These are phyloP conservation scores for Saccharomycopsis hybrid DNA, from an alignment of 1,139 yeast genomes.

Conservation along the genomic window DNA sequence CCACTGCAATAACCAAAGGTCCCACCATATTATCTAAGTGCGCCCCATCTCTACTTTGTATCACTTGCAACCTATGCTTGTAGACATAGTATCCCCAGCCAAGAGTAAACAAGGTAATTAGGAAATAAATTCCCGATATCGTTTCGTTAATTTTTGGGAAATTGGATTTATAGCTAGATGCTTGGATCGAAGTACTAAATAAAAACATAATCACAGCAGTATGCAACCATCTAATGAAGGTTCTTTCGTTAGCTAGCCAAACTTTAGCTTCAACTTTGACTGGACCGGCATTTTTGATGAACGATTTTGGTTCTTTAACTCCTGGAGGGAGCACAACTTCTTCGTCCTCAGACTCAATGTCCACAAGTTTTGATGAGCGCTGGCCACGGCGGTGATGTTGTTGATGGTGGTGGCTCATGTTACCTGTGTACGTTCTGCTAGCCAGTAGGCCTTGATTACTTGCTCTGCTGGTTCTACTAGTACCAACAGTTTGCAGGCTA, in stretches of 20 bases:
- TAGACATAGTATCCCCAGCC: slow-evolving; percentile 86
- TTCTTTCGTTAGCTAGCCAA: slow-evolving; percentile 97
- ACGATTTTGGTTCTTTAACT: slow-evolving; percentile 70
- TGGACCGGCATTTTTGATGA: slow-evolving; percentile 85
- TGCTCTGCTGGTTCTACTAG: no score
- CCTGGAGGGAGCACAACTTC: slow-evolving; percentile 86
- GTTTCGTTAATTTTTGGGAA: slow-evolving; percentile 48
- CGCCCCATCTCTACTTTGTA: slow-evolving; percentile 73
- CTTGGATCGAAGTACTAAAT: slow-evolving; percentile 76
- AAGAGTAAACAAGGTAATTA: slow-evolving; percentile 73
- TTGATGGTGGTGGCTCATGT: no score
- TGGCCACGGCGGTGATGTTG: no score
- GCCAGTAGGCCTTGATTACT: no score
- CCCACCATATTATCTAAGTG: slow-evolving; percentile 89
- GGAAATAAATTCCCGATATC: slow-evolving; percentile 77
- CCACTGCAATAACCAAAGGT: slow-evolving; percentile 71
- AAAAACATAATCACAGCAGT: slow-evolving; percentile 86
- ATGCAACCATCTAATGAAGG: slow-evolving; percentile 92
- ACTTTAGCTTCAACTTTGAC: slow-evolving; percentile 94
- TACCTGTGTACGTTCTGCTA: no score
- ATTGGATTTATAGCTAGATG: slow-evolving; percentile 63
- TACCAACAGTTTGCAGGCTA: no score
- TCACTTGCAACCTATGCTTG: slow-evolving; percentile 61
- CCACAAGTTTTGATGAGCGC: slow-evolving; percentile 34
- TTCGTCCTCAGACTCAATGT: slow-evolving; percentile 82